These are phyloP conservation scores for Mycosarcoma mackinlayi DNA, from an alignment of 1,284 basidiomycete species.

Conservation along the genomic window DNA sequence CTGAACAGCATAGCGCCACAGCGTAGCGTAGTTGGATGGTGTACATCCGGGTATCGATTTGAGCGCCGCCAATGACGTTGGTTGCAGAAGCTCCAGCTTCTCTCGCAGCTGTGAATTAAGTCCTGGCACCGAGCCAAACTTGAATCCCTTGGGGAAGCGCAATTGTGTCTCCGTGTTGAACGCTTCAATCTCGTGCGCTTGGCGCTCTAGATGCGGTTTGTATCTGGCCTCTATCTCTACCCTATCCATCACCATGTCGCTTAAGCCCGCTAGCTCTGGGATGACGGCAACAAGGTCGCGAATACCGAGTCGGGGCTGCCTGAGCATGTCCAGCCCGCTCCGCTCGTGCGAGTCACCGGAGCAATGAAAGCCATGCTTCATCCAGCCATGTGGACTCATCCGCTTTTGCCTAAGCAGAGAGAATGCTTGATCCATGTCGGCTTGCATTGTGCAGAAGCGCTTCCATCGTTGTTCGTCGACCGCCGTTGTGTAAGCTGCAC, in stretches of 20 bases:
- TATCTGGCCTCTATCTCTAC: constrained; percentile 49
- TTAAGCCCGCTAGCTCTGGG: constrained; percentile 73
- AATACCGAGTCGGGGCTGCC: constrained; percentile 75
- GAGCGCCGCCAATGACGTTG: constrained; percentile 74
- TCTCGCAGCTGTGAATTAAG: constrained; percentile 82
- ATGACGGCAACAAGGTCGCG: constrained; percentile 72
- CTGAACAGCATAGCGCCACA: constrained; percentile 50
- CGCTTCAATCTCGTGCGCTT: constrained; percentile 79
- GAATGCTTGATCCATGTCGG: constrained; percentile 73
- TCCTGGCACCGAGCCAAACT: constrained; percentile 77
- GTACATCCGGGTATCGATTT: constrained; percentile 58
- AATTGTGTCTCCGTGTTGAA: constrained; percentile 83
- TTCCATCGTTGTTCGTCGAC: constrained; percentile 77
- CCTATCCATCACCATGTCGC: constrained; percentile 53
- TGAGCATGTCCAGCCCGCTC: constrained; percentile 79
- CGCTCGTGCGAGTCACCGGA: constrained; percentile 62
- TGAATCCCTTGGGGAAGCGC: constrained; percentile 76
- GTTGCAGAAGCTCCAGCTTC: constrained; percentile 74
- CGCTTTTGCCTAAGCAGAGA: constrained; percentile 71
- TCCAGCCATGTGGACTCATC: constrained; percentile 67
- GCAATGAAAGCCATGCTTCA: constrained; percentile 61
- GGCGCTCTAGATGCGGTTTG: constrained; percentile 74
- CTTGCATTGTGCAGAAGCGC: constrained; percentile 71
- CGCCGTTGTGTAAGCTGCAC: constrained; percentile 73
- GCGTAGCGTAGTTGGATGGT: constrained; percentile 52